Conservation (phyloP, 352 stramenopile species). For the Peronospora destructor region DNA sequence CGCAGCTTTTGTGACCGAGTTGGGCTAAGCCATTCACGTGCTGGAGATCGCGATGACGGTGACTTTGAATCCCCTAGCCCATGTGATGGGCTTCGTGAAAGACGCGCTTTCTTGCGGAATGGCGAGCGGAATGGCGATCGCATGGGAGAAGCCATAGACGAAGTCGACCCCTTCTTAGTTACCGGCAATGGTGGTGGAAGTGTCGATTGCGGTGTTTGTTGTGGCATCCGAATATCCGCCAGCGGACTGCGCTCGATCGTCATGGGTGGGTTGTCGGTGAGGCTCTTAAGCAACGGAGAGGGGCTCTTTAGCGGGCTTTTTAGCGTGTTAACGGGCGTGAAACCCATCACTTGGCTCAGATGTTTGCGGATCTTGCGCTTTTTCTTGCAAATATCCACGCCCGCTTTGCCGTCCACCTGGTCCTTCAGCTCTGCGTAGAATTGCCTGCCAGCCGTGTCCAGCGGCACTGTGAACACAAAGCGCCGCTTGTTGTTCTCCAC, state of each 20-base stretch:
- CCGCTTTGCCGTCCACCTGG: slow-evolving; percentile 54
- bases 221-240: slow-evolving; percentile 40
- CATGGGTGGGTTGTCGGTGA: slow-evolving; percentile 29
- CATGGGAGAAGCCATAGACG: slow-evolving; percentile 29
- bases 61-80: slow-evolving; percentile 4
- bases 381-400: slow-evolving; percentile 51
- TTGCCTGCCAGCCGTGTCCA: slow-evolving; percentile 33
- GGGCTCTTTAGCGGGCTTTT: slow-evolving; percentile 42
- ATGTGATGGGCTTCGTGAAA: slow-evolving; percentile 28
- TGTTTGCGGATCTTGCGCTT: slow-evolving; percentile 79
- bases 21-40: slow-evolving; percentile 65
- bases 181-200: slow-evolving; percentile 39
- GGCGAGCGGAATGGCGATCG: slow-evolving; percentile 71
- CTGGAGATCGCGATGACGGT: slow-evolving; percentile 26
- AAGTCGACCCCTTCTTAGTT: slow-evolving; percentile 36
- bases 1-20: slow-evolving; percentile 34
- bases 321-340: slow-evolving; percentile 63
- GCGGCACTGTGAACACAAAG: slow-evolving; percentile 55
- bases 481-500: slow-evolving; percentile 54
- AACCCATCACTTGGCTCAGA: slow-evolving; percentile 49
- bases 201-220: slow-evolving; percentile 41
- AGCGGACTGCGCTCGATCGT: slow-evolving; percentile 39
- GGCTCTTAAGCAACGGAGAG: slow-evolving; percentile 27
- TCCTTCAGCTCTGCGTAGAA: slow-evolving; percentile 63
- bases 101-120: slow-evolving; percentile 62